Conservation (phyloP, 2,329 filamentous ascomycete species). For the Dryadomyces sulphureus region DNA sequence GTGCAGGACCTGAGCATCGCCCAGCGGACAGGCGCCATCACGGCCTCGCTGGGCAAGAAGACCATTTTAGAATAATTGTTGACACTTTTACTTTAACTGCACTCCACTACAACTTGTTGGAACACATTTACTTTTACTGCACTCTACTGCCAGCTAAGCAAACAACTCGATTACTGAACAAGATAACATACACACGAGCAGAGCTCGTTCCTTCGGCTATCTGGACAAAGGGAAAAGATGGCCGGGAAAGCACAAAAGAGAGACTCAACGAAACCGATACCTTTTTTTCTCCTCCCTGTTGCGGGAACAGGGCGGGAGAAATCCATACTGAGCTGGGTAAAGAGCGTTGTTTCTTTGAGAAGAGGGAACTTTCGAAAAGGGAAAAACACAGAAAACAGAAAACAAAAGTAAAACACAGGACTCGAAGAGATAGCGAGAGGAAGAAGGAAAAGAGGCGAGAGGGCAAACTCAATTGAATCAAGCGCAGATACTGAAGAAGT, state of each 20-base stretch:
- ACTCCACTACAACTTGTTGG: background rate
- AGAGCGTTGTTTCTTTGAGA: background rate
- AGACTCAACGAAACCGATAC: background rate
- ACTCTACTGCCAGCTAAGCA: background rate
- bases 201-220: background rate
- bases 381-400: background rate
- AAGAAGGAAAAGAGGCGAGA: background rate
- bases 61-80: slow-evolving; percentile 70
- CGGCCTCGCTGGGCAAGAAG: slow-evolving; percentile 67
- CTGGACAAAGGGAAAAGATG: background rate
- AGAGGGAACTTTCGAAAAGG: background rate
- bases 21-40: slow-evolving; percentile 64
- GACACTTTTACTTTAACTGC: background rate
- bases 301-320: background rate
- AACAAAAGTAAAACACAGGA: background rate
- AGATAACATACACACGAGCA: background rate
- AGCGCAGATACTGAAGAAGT: background rate
- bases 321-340: background rate
- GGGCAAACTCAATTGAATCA: background rate
- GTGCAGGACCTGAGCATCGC: slow-evolving; percentile 34
- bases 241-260: background rate
- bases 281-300: background rate
- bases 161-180: background rate
- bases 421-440: background rate
- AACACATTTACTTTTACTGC: no score